Conservation (phyloP, 2,329 filamentous ascomycete genomes). For the Phaeomoniella chlamydospora region DNA sequence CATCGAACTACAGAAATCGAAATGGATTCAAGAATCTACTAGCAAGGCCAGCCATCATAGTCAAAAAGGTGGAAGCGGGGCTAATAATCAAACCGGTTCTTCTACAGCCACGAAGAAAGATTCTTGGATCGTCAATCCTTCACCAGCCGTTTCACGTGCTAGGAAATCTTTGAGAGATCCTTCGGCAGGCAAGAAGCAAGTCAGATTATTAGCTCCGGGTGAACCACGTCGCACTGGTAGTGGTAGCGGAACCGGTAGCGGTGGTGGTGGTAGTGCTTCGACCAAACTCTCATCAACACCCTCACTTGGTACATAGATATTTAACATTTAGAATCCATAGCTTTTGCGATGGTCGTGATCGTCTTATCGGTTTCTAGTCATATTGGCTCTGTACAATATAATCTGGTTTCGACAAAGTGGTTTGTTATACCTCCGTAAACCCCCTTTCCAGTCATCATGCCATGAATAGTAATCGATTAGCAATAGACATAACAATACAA, state of each 20-base stretch:
- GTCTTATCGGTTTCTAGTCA: too few relatives aligned
- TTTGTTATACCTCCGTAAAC: too few relatives aligned
- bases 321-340: too few relatives aligned
- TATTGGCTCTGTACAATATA: too few relatives aligned
- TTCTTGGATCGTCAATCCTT: slow-evolving; percentile 3
- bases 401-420: too few relatives aligned
- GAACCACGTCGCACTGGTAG: slow-evolving; percentile 14
- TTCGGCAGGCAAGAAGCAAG: neutral
- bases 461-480: too few relatives aligned
- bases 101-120: slow-evolving; percentile 9
- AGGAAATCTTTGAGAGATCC: neutral
- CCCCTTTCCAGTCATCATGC: too few relatives aligned
- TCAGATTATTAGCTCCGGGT: slow-evolving; percentile 19
- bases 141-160: neutral
- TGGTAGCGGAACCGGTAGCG: slow-evolving; percentile 7
- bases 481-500: too few relatives aligned
- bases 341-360: too few relatives aligned
- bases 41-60: slow-evolving; percentile 28
- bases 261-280: slow-evolving; percentile 9
- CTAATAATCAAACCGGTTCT: slow-evolving; percentile 26
- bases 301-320: too few relatives aligned
- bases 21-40: slow-evolving; percentile 5
- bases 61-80: slow-evolving; percentile 27
- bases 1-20: slow-evolving; percentile 14
- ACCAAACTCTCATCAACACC: too few relatives aligned